Base-by-base conservation (phyloP, 306 rosid genomes). In the Nissolia schottii region DNA sequence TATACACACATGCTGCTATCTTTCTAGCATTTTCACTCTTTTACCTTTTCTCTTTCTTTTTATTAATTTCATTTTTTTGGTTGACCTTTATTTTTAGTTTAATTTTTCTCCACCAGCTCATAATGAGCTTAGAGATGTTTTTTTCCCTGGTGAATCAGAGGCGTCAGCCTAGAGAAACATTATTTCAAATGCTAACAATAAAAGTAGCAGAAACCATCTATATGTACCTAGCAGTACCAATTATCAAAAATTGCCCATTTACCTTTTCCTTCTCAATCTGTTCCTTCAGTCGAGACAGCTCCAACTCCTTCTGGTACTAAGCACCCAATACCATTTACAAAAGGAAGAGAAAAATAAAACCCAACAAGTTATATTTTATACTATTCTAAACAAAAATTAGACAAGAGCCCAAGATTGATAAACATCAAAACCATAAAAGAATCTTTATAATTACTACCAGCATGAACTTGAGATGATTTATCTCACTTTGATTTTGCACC, bases 251-350 rank as follows among this genome's bases (percentile, higher is more conserved):
- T 71, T 70, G 71, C 55, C 48, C 77, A 57, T 54, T 46, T 86
- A 94, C 98, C 97, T 89, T 84, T 74, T 91, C 95, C 81, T 77
- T 94, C 85, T 86, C 89, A 60, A 91, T 83, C 70, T 87, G 92
- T 69, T 89, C 95, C 79, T 85, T 94, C 82, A 94, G 74, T 72
- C 49, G 84, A 73, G 87, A 87, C 57, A 94, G 59, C 74, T 94
- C 98, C 77, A 85, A 78, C 85, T 89, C 98, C 84, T 91, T 91
- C 86, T 82, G 95, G 79, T 86, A 85, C 98, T 94, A 70, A 16
- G 60, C 51, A 74, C 46, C 45, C 50, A 79, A 76, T 48, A 54
- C 41, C 64, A 81, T 69, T 59, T 64, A 57, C 53, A 60, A 61
- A 60, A 20, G 64, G 54, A 54, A 54, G 53, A 43, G 74, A 24